Evolutionary conservation across 2,329 filamentous ascomycete genomes (phyloP).

Genomic region (Colletotrichum brevisporum): DNA sequence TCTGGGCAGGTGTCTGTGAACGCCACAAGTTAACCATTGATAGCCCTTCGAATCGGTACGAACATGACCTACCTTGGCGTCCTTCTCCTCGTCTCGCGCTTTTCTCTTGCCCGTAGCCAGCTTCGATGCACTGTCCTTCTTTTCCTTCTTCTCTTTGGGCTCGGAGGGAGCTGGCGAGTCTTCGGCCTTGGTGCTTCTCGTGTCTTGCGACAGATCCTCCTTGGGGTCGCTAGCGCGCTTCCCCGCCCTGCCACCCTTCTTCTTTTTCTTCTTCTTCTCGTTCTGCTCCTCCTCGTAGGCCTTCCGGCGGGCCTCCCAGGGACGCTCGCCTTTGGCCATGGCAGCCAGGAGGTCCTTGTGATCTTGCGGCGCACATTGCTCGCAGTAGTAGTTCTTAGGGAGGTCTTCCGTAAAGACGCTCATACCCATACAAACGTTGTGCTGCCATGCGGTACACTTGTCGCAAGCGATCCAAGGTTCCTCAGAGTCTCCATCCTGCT

Average conservation of each 20-base stretch:
- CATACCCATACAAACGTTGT: conserved; percentile 95
- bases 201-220: conserved; percentile 52
- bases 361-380: conserved; percentile 86
- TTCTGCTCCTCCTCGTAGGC: conserved; percentile 73
- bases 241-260: conserved; percentile 71
- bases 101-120: conserved; percentile 69
- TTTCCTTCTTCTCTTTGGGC: conserved; percentile 61
- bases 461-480: conserved; percentile 98
- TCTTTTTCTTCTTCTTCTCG: conserved; percentile 67
- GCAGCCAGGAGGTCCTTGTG: conserved; percentile 86
- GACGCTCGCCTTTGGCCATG: conserved; percentile 84
- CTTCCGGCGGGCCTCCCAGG: conserved; percentile 82
- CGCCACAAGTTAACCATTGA: conserved; percentile 1
- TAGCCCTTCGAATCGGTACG: too few relatives aligned
- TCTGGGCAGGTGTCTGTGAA: conserved; percentile 57
- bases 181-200: conserved; percentile 48
- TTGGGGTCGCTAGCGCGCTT: conserved; percentile 77
- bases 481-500: conserved; percentile 86
- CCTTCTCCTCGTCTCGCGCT: conserved; percentile 67
- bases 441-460: conserved; percentile 93
- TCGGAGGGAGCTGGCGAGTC: conserved; percentile 57
- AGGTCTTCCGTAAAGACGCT: conserved; percentile 82
- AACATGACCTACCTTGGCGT: conserved; percentile 60
- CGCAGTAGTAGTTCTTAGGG: conserved; percentile 91
- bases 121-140: conserved; percentile 60